Evolutionary conservation across 2,329 filamentous ascomycete genomes (phyloP), one percentile per base, ranked within the genome.

Genomic region (Graphilbum fragrans): DNA sequence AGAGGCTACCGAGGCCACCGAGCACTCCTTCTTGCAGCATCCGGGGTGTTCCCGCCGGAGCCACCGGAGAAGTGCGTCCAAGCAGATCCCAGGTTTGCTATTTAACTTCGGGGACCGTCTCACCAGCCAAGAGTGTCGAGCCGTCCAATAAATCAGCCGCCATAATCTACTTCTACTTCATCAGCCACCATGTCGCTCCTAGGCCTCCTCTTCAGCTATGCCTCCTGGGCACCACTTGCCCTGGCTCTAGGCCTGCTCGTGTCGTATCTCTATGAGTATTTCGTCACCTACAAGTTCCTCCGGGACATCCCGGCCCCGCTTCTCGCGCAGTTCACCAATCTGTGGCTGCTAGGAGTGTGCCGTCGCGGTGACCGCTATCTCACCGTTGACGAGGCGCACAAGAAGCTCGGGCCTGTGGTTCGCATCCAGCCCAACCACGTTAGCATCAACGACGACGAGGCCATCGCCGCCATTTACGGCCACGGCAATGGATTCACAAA

Each of bases 361-460:
- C 77, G 88, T 2, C 67, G 72, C 4, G 86, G 86, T 2, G 67
- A 69, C 37, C 69, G 82, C 10, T 86, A 74, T 53, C 50, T 62
- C 22, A 64, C 67, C 3, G 78, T 94, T n/a, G 70, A 94, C 52
- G 60, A 77, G 29, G 67, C 76, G 8, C 87, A 94, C 60, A 74
- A 82, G 65, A 81, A 78, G 53, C 66, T 82, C 35, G 87, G 87
- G 4, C 80, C 78, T n/a, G 61, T 94, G 2, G 80, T 94, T 19
- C 74, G 87, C 29, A 82, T 94, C 49, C 82, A 86, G 53, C 88
- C 88, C 1, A 77, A 87, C 52, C 87, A 94, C 53, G 70, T 94
- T 51, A 87, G 82, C 43, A 67, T 95, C 42, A 84, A 82, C 41
- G 85, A 93, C 54, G 80, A 82, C 22, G 71, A 70, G n/a, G 86